Evolutionary conservation across 208 protist species (phyloP), one percentile per base, ranked within the genome.

Genomic region (Crithidia sp.): DNA sequence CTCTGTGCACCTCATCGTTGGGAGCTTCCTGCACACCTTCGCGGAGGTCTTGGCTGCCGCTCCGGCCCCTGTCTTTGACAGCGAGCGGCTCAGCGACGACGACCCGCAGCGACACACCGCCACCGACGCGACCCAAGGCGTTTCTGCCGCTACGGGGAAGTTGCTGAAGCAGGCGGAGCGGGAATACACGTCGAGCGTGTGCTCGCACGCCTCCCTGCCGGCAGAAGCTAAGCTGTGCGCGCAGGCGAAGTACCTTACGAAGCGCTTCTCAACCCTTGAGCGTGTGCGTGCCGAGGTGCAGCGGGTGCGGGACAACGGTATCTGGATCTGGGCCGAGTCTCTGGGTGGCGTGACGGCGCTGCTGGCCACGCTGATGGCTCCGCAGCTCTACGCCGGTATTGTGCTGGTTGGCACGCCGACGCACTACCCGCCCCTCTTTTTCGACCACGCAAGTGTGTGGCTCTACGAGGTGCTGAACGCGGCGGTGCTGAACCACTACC

Each of bases 241-340:
- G 39, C 66, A 75, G 47, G 87, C 76, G 0, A 55, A 70, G 49
- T 8, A 77, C 41, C 82, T 87, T 16, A 43, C 84, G 4, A 59
- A 65, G 65, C 76, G 69, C n/a, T 89, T 84, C 70, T 83, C 83
- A 2, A 77, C 79, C 5, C 57, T 81, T 19, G 84, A 79, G 55
- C 81, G 84, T 1, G 75, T 91, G 7, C 86, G 77, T 13, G 53
- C 59, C 9, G 88, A 95, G 73, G 86, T 86, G 57, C 49, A 56
- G 71, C 79, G 83, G 5, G 81, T 88, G 49, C 50, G 62, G 43
- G 59, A 81, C 14, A 17, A 54, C 4, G 90, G 90, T 4, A 69
- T 95, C 40, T 95, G 90, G 88, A 53, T 93, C 0, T 93, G 87
- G 87, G 82, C 82, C 5, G 90, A 93, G 71, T 95, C 90, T 0